Base-by-base conservation (phyloP, 2,329 filamentous ascomycete species). In the Scleromitrula shiraiana region DNA sequence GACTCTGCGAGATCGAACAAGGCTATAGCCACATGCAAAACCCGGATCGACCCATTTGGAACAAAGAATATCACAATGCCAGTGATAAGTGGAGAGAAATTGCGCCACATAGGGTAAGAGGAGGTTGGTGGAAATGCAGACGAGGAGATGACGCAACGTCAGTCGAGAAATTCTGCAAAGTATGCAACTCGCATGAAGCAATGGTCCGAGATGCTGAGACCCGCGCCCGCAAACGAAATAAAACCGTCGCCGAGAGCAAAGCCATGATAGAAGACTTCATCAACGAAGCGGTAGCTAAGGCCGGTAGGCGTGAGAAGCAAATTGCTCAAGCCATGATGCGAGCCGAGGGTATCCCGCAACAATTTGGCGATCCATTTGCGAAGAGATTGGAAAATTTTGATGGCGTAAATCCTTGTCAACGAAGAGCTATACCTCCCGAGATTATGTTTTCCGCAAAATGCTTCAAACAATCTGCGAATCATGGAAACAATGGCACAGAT, bases 61-160 rank as follows among this genome's bases (percentile, higher is more conserved):
- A 59, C 15, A 40, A 50, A 8, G 47, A 61, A n/a, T 60, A 43
- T 24, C 61, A 64, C 41, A 50, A 57, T 1, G 40, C 51, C 12
- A 46, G 51, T 6, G 32, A 37, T 4, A 47, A 53, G 20, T 64
- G 60, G 61, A 48, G 46, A 41, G 41, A 46, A 5, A 22, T 52
- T 9, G 54, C 57, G 19, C 49, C 54, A 7, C 1, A 9, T 14
- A 17, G 12, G n/a, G 36, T 43, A 19, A 38, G 26, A 6, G 55
- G 53, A 3, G 59, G 60, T 17, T 63, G 59, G 59, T 61, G 59
- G 59, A 59, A 53, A 32, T 63, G 61, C 24, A 41, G 58, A 24
- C 48, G 7, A 10, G 54, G 47, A 12, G 23, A 23, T 3, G 23
- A 50, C n/a, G 56, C 55, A 5, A 50, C 52, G 8, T 27, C 27